Evolutionary conservation across 768 basidiomycete genomes (phyloP), one percentile per base, ranked within the genome.

Genomic region (Austroboletus festivus): DNA sequence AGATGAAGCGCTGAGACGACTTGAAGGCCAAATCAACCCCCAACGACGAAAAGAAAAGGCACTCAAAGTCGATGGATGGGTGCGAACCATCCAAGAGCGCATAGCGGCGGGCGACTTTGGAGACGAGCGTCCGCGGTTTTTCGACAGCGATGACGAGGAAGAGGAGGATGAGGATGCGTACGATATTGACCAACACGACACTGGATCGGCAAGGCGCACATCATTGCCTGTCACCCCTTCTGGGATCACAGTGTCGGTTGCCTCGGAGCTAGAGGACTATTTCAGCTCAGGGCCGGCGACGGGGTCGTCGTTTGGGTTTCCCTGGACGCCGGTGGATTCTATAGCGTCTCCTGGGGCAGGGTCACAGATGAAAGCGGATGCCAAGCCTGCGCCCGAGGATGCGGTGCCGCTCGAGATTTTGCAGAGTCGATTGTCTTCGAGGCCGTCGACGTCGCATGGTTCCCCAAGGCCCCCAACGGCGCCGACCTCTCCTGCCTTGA

Each of bases 21-120:
- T 96, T 33, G 92, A 95, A 65, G 93, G 92, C 0, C 83, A 91
- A 62, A 88, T 93, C 46, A 90, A 91, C 63, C 78, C 78, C 0
- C 73, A 81, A 51, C 77, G 79, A 59, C 80, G 86, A 61, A 73
- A 80, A 53, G 86, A 82, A 55, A 89, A 85, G 58, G 78, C 78
- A 30, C 75, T 75, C 41, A 90, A 91, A 63, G 88, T 93, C 4
- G 83, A 92, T 61, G 81, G 82, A 3, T 92, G 90, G 90, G 81
- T 91, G 41, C 78, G 79, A 53, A 78, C 77, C 11, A 84, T 91
- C 28, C 81, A 80, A 56, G 77, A 83, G 43, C 76, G 89, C 23
- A 70, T 86, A 65, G 77, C 73, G 8, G 76, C 76, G 18, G 83
- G 83, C 0, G 83, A 84, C 54, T 84, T 85, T 61, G 74, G 75